Base-by-base conservation (phyloP, 1,284 basidiomycete species). In the Ganoderma meredithae region DNA sequence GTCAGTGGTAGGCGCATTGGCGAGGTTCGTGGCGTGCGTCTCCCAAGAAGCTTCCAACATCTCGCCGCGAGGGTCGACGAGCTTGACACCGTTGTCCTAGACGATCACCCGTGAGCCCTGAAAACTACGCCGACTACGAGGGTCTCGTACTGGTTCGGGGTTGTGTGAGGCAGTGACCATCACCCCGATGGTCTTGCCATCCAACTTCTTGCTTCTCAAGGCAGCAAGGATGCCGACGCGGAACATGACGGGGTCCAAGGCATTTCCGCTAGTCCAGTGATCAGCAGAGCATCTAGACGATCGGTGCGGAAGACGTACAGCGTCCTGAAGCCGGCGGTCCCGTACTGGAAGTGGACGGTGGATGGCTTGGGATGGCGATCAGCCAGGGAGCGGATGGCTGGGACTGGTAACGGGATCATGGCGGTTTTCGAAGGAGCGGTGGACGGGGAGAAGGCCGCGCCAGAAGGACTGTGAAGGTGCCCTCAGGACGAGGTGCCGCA, bases 91-190 rank as follows among this genome's bases (percentile, higher is more conserved):
- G 79, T 99, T 99, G 81, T 99, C 98, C 95, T 98, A 76, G 13
- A 40, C 31, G 27, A 43, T 44, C 56, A 65, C 43, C 43, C 33
- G 63, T 60, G 52, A 64, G 63, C 61, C 52, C 25, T 31, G n/a
- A 44, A 25, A 22, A 13, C 22, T 47, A 13, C 6, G n/a, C 19
- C 17, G 6, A 36, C 25, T 33, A 13, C 22, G 22, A 40, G 47
- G 27, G n/a, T 12, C 22, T 79, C 86, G 73, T 76, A 97, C 96
- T 76, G 90, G 87, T 79, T 97, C 97, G 22, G 97, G 97, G 80
- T 99, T 99, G 82, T 99, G 98, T 31, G 96, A 98, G 4, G 98
- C 98, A 47, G 98, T 99, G 76, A 99, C 93, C 98, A 99, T 99
- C 27, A 99, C 93, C 40, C 98, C 98, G 76, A 99, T 94, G 43